A percentile compares a stretch with the other conserved stretches of the same genome.
Evolutionary conservation across 2,329 filamentous ascomycete species (phyloP).

Genomic region (Botrytis tulipae): DNA sequence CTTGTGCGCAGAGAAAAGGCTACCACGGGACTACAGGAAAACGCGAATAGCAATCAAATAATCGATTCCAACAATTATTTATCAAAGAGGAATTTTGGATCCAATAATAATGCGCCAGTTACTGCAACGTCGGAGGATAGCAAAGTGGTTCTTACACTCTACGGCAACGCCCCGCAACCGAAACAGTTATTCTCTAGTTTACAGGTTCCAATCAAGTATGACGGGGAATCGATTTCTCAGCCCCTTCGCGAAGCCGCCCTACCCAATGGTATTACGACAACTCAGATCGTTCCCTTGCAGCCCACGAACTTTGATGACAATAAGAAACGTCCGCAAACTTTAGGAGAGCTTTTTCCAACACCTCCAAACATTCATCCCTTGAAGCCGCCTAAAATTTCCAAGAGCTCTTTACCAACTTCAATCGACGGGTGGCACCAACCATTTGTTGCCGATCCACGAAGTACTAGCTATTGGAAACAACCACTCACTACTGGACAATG

Average conservation of each 20-base stretch:
- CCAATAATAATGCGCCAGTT: conserved; percentile 34
- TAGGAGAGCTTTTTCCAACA: conserved; percentile 73
- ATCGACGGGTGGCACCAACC: conserved; percentile 49
- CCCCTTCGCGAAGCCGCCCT: conserved; percentile 63
- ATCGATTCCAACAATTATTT: conserved; percentile 21
- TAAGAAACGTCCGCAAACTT: conserved; percentile 57
- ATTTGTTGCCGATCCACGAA: conserved; percentile 42
- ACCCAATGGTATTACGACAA: conserved; percentile 71
- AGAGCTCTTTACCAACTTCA: conserved; percentile 59
- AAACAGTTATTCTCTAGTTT: conserved; percentile 86
- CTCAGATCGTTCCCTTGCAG: conserved; percentile 59
- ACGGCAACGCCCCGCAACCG: conserved; percentile 70
- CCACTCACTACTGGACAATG: conserved; percentile 66
- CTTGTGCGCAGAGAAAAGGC: conserved; percentile 61
- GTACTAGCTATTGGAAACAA: conserved; percentile 62
- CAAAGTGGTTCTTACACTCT: conserved; percentile 69
- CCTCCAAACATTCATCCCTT: conserved; percentile 63
- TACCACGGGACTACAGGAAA: conserved; percentile 45
- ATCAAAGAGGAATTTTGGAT: conserved; percentile 26
- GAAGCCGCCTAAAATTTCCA: conserved; percentile 69
- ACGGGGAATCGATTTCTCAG: conserved; percentile 38
- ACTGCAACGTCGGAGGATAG: conserved; percentile 45
- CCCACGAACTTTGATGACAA: conserved; percentile 43
- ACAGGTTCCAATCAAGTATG: conserved; percentile 50
- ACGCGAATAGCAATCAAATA: conserved; percentile 34